Evolutionary conservation across 192 early-diverging fungal genomes (phyloP), one percentile per base, ranked within the genome.

Genomic region (Thoreauomyces humboldtii): DNA sequence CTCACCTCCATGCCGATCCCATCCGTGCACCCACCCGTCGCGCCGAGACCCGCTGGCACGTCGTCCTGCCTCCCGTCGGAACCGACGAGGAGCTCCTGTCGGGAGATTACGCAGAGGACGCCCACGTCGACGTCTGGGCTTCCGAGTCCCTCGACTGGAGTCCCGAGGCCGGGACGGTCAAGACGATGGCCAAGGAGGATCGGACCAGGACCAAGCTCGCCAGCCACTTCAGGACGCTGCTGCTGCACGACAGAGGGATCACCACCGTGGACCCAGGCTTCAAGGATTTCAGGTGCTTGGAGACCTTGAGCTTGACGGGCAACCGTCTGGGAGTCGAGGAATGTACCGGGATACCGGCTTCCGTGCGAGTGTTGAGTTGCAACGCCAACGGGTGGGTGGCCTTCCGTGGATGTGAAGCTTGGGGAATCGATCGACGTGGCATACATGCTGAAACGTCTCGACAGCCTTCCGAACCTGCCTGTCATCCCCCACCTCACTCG

Each of bases 211-310:
- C 17, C 19, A 32, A 19, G 4, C 34, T 57, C 35, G 34, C 31
- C 17, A 17, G 34, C 2, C 55, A 36, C 27, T 37, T 57, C 35
- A 34, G 27, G 19, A 57, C 55, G 2, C 55, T 57, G 11, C 19
- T 57, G 17, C 35, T 57, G 32, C 55, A 57, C 33, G 55, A 57
- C 35, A n/a, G 55, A n/a, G 35, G 25, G 34, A 57, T 57, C 33
- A 37, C 14, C 3, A 19, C 15, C 11, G 34, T 57, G n/a, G 55
- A 57, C 27, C 34, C 31, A 25, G 55, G 14, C n/a, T 57, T 57
- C 38, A 14, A 36, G 35, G 35, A 15, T 11, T 57, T 57, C 38
- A 27, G n/a, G 34, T 17, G 38, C n/a, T 19, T 57, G 55, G 55
- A 57, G 6, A 25, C 29, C 4, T 27, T 57, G 32, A 57, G 55